Base-by-base conservation (phyloP, 2,329 filamentous ascomycete genomes). In the Neonectria punicea region DNA sequence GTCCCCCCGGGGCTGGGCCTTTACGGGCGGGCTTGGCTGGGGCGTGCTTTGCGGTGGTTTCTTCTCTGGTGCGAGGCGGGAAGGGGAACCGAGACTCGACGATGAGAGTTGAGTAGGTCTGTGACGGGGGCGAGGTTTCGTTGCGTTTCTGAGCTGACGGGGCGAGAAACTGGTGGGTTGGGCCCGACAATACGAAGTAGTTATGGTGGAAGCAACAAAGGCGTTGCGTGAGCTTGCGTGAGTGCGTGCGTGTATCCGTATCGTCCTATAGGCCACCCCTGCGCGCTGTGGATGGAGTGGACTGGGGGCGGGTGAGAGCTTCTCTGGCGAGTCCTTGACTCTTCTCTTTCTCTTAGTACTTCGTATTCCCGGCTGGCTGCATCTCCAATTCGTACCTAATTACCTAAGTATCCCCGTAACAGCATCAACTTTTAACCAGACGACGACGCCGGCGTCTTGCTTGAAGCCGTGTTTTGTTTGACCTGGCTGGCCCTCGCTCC, bases 151-250 rank as follows among this genome's bases (percentile, higher is more conserved):
- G 22, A 11, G 49, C 18, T 36, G 51, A 41, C n/a, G n/a, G n/a
- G 18, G 14, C 13, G 49, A 34, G 43, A 30, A 30, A 13, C 49
- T 50, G 39, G 41, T 18, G 49, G n/a, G 34, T 4, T 18, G 61
- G 65, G 61, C 53, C 25, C 57, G 54, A 65, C 55, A 39, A 56
- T 39, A 39, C 13, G 59, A 57, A 55, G 30, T 34, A 7, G 41
- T 32, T 39, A 30, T 56, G 51, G 36, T 56, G 60, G 43, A 63
- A 43, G 44, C 47, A 57, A 54, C 51, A 41, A 53, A 43, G 43
- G 58, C 34, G 22, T 51, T 63, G 47, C 34, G 51, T 63, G 54
- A 54, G 58, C 58, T 66, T 47, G 67, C 44, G 57, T 69, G 67
- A 57, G 41, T 58, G 56, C 46, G 56, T 58, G 49, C 49, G 56